Evolutionary conservation across 306 rosid species (phyloP).

Genomic region (Vicia villosa): DNA sequence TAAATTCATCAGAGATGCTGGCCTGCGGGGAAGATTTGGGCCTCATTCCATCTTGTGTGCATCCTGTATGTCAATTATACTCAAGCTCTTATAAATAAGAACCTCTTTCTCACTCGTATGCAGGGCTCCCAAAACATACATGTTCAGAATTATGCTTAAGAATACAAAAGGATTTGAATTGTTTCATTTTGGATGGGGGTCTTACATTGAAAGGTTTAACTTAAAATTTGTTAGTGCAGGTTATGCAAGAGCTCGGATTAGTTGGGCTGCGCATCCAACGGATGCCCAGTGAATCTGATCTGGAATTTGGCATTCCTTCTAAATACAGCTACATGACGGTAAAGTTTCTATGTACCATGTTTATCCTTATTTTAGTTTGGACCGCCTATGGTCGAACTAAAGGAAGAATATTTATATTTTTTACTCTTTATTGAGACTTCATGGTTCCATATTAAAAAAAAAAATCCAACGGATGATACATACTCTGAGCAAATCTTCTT

Average conservation of each 20-base stretch:
- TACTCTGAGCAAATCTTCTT: slow-evolving; percentile 8
- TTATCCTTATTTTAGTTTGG: slow-evolving; percentile 20
- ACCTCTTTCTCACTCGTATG: not conserved
- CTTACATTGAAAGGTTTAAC: slow-evolving; percentile 11
- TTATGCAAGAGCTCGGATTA: slow-evolving; percentile 93
- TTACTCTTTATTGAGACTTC: not conserved
- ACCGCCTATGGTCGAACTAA: slow-evolving; percentile 8
- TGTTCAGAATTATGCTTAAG: not conserved
- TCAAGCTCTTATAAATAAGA: slow-evolving; percentile 16
- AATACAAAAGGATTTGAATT: not conserved
- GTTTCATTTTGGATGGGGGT: not conserved
- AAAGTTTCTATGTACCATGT: slow-evolving; percentile 36
- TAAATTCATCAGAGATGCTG: slow-evolving; percentile 88
- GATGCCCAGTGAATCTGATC: slow-evolving; percentile 85
- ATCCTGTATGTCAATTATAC: slow-evolving; percentile 69
- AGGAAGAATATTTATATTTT: not conserved
- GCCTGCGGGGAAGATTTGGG: slow-evolving; percentile 99
- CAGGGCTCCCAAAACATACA: not conserved
- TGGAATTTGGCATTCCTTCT: slow-evolving; percentile 94
- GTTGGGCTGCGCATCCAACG: slow-evolving; percentile 96
- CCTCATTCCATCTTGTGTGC: slow-evolving; percentile 93
- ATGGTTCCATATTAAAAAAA: not conserved
- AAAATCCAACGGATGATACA: slow-evolving; percentile 14
- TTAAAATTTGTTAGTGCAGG: slow-evolving; percentile 50
- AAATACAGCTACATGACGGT: slow-evolving; percentile 93